phyloP scores from a whole-genome alignment of 768 basidiomycete genomes.

The Lactifluus rugatus region DNA sequence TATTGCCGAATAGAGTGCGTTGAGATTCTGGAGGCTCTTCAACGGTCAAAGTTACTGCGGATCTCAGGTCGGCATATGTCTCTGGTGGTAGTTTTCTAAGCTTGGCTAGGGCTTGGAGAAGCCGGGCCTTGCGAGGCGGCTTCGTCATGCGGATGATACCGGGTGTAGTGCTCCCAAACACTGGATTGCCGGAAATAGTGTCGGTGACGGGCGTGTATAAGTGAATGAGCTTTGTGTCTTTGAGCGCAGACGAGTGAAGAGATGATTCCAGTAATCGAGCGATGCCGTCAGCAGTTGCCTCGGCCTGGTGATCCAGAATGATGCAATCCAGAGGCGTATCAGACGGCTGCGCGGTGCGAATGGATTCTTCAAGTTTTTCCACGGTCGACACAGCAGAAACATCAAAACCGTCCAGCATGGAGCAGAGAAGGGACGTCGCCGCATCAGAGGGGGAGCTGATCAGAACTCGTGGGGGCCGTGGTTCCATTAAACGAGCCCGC shows the following conservation, averaged over 20 bases:
- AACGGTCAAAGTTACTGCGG: conserved; percentile 33
- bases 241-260: conserved; percentile 30
- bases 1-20: conserved; percentile 52
- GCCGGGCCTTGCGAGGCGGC: conserved; percentile 50
- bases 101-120: conserved; percentile 52
- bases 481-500: conserved; percentile 37
- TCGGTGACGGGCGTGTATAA: conserved; percentile 64
- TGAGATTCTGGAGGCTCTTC: conserved; percentile 41
- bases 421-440: conserved; percentile 45
- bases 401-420: conserved; percentile 47
- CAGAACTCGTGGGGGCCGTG: conserved; percentile 40
- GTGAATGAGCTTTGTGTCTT: conserved; percentile 57
- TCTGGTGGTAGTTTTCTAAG: conserved; percentile 45
- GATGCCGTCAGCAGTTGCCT: conserved; percentile 48
- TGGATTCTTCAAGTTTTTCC: conserved; percentile 36
- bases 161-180: conserved; percentile 41
- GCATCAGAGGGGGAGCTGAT: conserved; percentile 51
- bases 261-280: conserved; percentile 38
- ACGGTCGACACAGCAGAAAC: conserved; percentile 37
- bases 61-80: conserved; percentile 29
- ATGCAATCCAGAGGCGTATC: conserved; percentile 47
- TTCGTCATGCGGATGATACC: conserved; percentile 63
- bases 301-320: conserved; percentile 58
- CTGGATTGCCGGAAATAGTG: conserved; percentile 37
- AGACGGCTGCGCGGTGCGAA: conserved; percentile 28